Conservation (phyloP, 192 early-diverging fungal genomes). For the Coemansia sp. region DNA sequence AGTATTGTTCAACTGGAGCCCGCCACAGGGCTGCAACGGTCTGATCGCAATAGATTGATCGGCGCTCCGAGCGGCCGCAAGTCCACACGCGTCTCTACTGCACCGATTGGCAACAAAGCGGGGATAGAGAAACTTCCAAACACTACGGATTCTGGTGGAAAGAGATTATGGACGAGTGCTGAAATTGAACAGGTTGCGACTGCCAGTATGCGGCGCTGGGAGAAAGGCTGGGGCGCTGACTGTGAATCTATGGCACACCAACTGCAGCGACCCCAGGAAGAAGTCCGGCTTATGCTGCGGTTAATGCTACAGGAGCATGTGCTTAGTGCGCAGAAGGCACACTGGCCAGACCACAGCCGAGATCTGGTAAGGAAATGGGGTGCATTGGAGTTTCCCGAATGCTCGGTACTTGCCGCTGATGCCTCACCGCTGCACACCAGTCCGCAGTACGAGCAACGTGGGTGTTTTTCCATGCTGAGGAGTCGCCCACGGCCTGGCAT, state of each 20-base stretch:
- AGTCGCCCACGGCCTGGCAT: not conserved
- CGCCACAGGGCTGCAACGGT: not conserved
- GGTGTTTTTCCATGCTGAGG: constrained; percentile 22
- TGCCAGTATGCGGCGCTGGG: constrained; percentile 27
- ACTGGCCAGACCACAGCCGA: constrained; percentile 22
- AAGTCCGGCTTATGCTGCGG: constrained; percentile 29
- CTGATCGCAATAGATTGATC: constrained; percentile 8
- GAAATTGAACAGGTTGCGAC: constrained; percentile 22
- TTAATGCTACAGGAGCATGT: constrained; percentile 40
- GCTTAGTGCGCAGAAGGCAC: constrained; percentile 20
- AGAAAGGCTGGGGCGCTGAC: constrained; percentile 18
- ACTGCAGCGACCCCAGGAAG: constrained; percentile 16
- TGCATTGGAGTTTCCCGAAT: constrained; percentile 37
- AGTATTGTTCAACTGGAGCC: constrained; percentile 12
- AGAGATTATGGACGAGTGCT: constrained; percentile 16
- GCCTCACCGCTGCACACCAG: not conserved
- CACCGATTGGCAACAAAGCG: not conserved
- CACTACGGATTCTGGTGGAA: not conserved
- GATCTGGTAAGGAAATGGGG: constrained; percentile 26
- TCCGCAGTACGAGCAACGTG: constrained; percentile 3
- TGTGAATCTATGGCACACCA: constrained; percentile 7
- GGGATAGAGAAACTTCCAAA: not conserved
- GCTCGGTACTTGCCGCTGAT: constrained; percentile 9
- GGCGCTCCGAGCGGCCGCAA: constrained; percentile 4
- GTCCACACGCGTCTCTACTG: constrained; percentile 10